Conservation (phyloP, 1,284 basidiomycete species). For the Boletus subluridellus region DNA sequence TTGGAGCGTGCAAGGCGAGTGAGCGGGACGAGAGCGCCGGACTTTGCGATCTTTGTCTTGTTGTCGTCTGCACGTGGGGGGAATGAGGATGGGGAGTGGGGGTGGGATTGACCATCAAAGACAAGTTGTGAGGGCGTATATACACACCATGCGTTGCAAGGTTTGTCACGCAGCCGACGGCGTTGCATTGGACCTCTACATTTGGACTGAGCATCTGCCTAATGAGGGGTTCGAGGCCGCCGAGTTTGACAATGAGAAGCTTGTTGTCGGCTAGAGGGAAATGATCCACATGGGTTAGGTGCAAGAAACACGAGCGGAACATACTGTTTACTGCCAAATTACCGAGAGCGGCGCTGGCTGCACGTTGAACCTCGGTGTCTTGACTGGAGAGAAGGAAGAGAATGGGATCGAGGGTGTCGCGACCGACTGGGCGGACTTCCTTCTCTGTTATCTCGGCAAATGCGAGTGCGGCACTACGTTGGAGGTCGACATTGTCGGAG, state of each 20-base stretch:
- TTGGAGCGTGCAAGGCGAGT: slow-evolving; percentile 96
- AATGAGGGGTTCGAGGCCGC: slow-evolving; percentile 96
- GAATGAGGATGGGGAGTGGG: background rate
- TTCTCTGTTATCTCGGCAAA: slow-evolving; percentile 99
- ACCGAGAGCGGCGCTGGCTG: slow-evolving; percentile 96
- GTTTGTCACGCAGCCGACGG: slow-evolving; percentile 99
- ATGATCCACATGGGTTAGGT: slow-evolving; percentile 23
- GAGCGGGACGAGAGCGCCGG: slow-evolving; percentile 93
- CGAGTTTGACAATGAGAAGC: slow-evolving; percentile 95
- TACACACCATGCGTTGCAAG: slow-evolving; percentile 91
- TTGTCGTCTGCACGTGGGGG: slow-evolving; percentile 75
- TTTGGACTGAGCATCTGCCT: slow-evolving; percentile 99
- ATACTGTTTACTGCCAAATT: slow-evolving; percentile 97
- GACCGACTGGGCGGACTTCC: slow-evolving; percentile 94
- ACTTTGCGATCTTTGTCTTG: slow-evolving; percentile 99
- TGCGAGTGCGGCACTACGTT: slow-evolving; percentile 95
- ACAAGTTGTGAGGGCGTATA: slow-evolving; percentile 4
- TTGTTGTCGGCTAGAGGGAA: slow-evolving; percentile 88
- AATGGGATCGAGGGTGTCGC: slow-evolving; percentile 98
- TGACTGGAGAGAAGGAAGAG: slow-evolving; percentile 97
- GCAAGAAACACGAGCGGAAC: slow-evolving; percentile 36
- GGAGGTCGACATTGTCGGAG: slow-evolving; percentile 98
- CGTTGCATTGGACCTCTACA: slow-evolving; percentile 99
- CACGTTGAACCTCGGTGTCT: slow-evolving; percentile 98
- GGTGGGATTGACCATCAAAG: slow-evolving; percentile 9